Conservation (phyloP, 2,329 filamentous ascomycete genomes). For the Pseudocercospora musae region DNA sequence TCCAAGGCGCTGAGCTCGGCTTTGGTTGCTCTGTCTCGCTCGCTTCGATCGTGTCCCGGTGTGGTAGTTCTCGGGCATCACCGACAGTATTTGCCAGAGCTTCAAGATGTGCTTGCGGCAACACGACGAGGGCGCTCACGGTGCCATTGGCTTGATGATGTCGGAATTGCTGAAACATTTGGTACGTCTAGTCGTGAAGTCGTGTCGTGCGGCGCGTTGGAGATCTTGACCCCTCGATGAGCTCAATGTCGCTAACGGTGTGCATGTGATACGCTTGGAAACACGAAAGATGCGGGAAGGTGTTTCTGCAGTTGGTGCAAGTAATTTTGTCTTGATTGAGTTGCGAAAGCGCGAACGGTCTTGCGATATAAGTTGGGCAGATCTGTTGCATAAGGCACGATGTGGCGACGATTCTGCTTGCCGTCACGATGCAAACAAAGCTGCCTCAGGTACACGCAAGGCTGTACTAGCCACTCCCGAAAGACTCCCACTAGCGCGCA, state of each 20-base stretch:
- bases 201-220: not conserved
- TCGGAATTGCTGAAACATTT: not conserved
- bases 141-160: not conserved
- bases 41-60: not conserved
- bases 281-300: not conserved
- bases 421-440: not conserved
- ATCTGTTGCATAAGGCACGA: not conserved
- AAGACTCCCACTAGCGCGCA: not conserved
- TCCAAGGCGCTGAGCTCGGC: too few relatives aligned
- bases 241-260: not conserved
- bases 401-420: not conserved
- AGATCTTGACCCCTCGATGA: not conserved
- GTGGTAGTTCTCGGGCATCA: not conserved
- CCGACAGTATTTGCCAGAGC: not conserved
- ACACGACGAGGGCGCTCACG: not conserved
- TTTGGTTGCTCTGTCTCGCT: too few relatives aligned
- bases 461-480: not conserved
- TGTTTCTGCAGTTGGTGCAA: not conserved
- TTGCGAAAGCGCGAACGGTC: not conserved
- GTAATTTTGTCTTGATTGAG: not conserved
- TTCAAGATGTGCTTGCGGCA: not conserved
- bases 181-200: not conserved
- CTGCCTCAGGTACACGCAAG: not conserved
- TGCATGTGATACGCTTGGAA: not conserved
- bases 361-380: not conserved